A percentile compares a stretch with the other conserved stretches of the same genome.
Conservation (phyloP, 192 early-diverging fungal genomes). For the Umbelopsis vinacea region DNA sequence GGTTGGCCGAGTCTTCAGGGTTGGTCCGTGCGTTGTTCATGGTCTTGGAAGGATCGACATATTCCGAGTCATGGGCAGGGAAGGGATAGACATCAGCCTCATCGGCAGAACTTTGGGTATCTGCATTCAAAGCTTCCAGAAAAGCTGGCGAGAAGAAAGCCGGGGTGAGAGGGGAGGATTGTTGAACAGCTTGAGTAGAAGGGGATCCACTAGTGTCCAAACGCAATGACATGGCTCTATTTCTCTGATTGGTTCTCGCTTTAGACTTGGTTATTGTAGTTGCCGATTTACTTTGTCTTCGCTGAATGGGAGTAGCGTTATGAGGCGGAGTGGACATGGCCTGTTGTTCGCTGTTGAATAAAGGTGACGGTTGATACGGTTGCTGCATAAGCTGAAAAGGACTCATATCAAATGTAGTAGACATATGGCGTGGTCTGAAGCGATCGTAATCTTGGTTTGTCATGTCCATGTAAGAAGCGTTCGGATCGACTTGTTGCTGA, state of each 20-base stretch:
- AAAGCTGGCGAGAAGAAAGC: slow-evolving; percentile 77
- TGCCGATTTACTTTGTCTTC: slow-evolving; percentile 12
- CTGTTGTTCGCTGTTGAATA: background rate
- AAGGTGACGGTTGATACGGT: background rate
- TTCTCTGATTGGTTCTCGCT: slow-evolving; percentile 2
- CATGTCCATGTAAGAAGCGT: slow-evolving; percentile 9
- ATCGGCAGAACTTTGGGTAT: slow-evolving; percentile 28
- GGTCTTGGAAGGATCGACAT: slow-evolving; percentile 15
- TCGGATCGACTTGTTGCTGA: background rate
- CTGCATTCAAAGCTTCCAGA: slow-evolving; percentile 62
- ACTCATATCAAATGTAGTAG: slow-evolving; percentile 4
- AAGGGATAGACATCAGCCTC: slow-evolving; percentile 4
- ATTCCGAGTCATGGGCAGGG: background rate
- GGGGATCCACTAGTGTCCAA: background rate
- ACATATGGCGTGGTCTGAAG: slow-evolving; percentile 2
- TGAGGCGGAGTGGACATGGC: slow-evolving; percentile 14
- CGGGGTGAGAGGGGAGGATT: slow-evolving; percentile 45
- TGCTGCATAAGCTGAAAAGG: background rate
- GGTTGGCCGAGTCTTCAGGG: background rate
- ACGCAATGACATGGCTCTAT: slow-evolving; percentile 8
- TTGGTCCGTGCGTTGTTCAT: slow-evolving; percentile 20
- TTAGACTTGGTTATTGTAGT: slow-evolving; percentile 6
- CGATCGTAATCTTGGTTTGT: slow-evolving; percentile 7
- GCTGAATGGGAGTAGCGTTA: background rate
- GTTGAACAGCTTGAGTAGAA: slow-evolving; percentile 1